Evolutionary conservation across 2,329 filamentous ascomycete species (phyloP), one percentile per base, ranked within the genome.

Genomic region (Penicillium sp.): DNA sequence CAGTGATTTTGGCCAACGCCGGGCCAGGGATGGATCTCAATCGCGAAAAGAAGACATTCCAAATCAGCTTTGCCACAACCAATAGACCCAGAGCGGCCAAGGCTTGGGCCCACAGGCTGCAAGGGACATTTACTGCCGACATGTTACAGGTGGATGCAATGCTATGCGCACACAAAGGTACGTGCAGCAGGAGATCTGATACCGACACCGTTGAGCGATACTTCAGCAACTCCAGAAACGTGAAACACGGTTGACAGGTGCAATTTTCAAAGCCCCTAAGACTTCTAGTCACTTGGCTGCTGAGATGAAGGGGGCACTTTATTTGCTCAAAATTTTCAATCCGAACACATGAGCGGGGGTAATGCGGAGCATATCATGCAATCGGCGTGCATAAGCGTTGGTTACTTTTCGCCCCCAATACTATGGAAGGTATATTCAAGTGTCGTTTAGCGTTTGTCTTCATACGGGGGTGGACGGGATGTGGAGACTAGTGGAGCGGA

Each of bases 1-100:
- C 27, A 7, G 58, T 62, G 16, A 50, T 18, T 47, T 56, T 61
- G 35, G 60, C 58, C n/a, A 60, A 16, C 13, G 51, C 11, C 10
- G 60, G 60, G 11, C 60, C 59, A 10, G 60, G 60, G 27, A 62
- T 50, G 11, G 32, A 9, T 34, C 50, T 57, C 51, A 59, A 35
- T 1, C 44, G 47, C 10, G 60, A 61, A 26, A 59, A 35, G 13
- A 54, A 53, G 10, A 49, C 26, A 39, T 59, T 49, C 38, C 47
- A 57, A 13, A 52, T 36, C 26, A 59, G 14, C 34, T 57, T 59
- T 39, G 47, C 54, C 42, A 57, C 19, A 27, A 53, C 32, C 30
- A 57, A 38, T 1, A 61, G 13, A n/a, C 49, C 53, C 41, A 59
- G n/a, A 14, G 49, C 35, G 13, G 18, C 44, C 18, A 61, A 19